Base-by-base conservation (phyloP, 306 rosid genomes). In the Pterocarpus macrocarpus region DNA sequence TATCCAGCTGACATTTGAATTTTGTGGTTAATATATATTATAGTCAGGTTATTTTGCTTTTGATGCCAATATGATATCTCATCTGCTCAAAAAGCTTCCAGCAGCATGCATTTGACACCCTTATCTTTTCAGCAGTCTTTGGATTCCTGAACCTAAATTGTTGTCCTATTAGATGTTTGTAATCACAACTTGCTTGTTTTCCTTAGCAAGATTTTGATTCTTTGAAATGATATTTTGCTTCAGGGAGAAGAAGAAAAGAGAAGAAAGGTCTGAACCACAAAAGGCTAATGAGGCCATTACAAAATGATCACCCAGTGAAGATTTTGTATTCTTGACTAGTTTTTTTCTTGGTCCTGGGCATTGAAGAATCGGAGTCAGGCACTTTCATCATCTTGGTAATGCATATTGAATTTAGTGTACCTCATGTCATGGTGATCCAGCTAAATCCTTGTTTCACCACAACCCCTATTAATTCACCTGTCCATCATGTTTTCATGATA, bases 241-340 rank as follows among this genome's bases (percentile, higher is more conserved):
- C 93, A 96, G 99, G 90, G 99, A 96, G 91, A 96, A 96, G 92
- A 92, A 92, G 85, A 96, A 96, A 83, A 86, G 88, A 82, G 97
- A 88, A 88, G 98, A 96, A 89, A 90, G 98, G 86, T 11, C 65
- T 38, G 97, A 85, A 85, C 83, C 92, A 39, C 94, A 86, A 61
- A 88, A 85, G 86, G 91, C 97, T 49, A 93, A 85, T 50, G 98
- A 96, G 80, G 90, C 98, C 33, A n/a, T 96, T 64, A 76, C 97
- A 36, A 90, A 90, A 84, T 92, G 65, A 69, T 78, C 56, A 53
- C 49, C 30, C 1, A 30, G 53, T 76, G 75, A 77, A 30, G 64
- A 80, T 43, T 45, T 62, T 30, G 56, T 67, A 76, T 76, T 52
- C 52, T 83, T 49, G 85, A 78, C 66, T 70, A 59, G 69, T 64